Evolutionary conservation across 805 yeast genomes (phyloP).

Genomic region (Cephaloascus albidus): DNA sequence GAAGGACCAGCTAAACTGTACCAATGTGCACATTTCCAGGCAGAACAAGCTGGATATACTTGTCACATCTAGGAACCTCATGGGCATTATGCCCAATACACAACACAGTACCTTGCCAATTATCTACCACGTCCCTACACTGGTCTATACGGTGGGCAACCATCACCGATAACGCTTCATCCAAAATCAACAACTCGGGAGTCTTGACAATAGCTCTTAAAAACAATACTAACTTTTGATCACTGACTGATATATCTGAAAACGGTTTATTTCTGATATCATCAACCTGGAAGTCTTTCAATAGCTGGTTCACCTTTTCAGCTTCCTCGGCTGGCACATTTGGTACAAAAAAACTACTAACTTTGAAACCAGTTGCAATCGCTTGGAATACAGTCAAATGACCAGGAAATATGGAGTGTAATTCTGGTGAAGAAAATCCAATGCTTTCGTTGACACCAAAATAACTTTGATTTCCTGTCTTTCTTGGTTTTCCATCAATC

Average conservation of each 20-base stretch:
- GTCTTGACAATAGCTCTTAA: conserved; percentile 68
- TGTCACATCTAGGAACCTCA: conserved; percentile 71
- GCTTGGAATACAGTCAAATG: conserved; percentile 43
- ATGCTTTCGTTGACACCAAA: conserved; percentile 72
- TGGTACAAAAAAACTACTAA: conserved; percentile 58
- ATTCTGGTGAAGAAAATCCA: conserved; percentile 87
- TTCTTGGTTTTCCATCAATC: conserved; percentile 58
- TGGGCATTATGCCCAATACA: conserved; percentile 76
- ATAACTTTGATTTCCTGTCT: conserved; percentile 67
- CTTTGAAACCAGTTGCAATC: conserved; percentile 63
- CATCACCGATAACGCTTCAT: conserved; percentile 93
- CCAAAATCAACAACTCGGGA: conserved; percentile 74
- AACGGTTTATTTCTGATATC: conserved; percentile 31
- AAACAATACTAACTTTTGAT: conserved; percentile 72
- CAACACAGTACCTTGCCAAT: conserved; percentile 58
- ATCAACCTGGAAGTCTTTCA: conserved; percentile 35
- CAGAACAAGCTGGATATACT: conserved; percentile 26
- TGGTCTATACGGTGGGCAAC: conserved; percentile 47
- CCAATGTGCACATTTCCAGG: conserved; percentile 6
- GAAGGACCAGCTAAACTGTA: too few species aligned
- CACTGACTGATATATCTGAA: conserved; percentile 48
- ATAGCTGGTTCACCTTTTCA: conserved; percentile 30
- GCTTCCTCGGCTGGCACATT: conserved; percentile 25
- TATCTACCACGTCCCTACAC: conserved; percentile 32
- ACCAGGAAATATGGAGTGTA: conserved; percentile 78